These are phyloP conservation scores for Fusarium coffeatum DNA, from an alignment of 2,329 filamentous ascomycete species.

Conservation along the genomic window DNA sequence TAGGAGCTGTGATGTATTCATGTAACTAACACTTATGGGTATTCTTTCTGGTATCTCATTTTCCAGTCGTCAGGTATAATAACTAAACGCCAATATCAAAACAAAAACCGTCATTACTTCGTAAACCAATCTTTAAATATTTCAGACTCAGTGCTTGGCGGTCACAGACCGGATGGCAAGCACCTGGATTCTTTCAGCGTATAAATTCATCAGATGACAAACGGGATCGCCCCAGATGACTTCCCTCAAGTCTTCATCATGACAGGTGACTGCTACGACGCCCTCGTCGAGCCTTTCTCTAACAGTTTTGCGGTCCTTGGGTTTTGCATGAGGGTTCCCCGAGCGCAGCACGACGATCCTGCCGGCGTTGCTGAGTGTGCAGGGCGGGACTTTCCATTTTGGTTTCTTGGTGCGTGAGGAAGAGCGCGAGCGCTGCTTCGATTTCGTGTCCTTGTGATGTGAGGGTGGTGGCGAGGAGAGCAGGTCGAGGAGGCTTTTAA, in stretches of 20 bases:
- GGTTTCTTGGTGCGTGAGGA: slow-evolving; percentile 48
- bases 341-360: slow-evolving; percentile 73
- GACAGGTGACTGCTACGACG: slow-evolving; percentile 75
- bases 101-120: slow-evolving; percentile 15
- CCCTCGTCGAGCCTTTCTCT: slow-evolving; percentile 66
- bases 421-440: slow-evolving; percentile 27
- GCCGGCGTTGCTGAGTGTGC: slow-evolving; percentile 76
- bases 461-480: slow-evolving; percentile 67
- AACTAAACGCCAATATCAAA: slow-evolving; percentile 26
- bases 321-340: slow-evolving; percentile 54
- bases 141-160: slow-evolving; percentile 25
- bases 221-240: slow-evolving; percentile 86
- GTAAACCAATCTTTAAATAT: slow-evolving; percentile 5
- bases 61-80: slow-evolving; percentile 27
- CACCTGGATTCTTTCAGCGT: slow-evolving; percentile 76
- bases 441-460: slow-evolving; percentile 10
- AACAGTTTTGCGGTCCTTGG: slow-evolving; percentile 60
- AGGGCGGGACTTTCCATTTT: slow-evolving; percentile 73
- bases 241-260: slow-evolving; percentile 73
- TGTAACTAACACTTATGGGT: slow-evolving; percentile 1
- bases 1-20: slow-evolving; percentile 1
- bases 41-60: slow-evolving; percentile 27
- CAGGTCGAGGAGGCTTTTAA: slow-evolving; percentile 77
- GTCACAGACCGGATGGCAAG: slow-evolving; percentile 71
- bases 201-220: slow-evolving; percentile 83